A percentile compares a stretch with the other conserved stretches of the same genome.
Evolutionary conservation across 495 filamentous ascomycete genomes (phyloP).

Genomic region (Lasiosphaeriaceae sp.): DNA sequence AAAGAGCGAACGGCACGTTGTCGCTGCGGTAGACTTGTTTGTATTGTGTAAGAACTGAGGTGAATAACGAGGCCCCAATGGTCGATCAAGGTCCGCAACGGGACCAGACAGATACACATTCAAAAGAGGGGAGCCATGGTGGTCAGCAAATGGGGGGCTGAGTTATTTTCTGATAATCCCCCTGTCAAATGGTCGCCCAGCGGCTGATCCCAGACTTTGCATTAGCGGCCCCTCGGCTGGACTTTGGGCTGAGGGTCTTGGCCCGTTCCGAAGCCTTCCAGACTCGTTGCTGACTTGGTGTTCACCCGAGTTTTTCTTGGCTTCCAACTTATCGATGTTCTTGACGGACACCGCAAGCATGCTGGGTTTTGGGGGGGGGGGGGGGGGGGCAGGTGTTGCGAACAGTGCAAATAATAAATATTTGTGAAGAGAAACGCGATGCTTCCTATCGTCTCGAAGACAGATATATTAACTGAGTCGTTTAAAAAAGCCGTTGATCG

Average conservation of each 20-base stretch:
- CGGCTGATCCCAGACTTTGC: slow-evolving; percentile 9
- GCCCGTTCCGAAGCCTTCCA: background rate
- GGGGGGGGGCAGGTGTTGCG: too few relatives aligned
- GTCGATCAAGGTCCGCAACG: too few relatives aligned
- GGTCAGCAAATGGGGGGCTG: slow-evolving; percentile 7
- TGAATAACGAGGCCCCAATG: too few relatives aligned
- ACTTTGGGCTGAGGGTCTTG: background rate
- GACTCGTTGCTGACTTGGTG: background rate
- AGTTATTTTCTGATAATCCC: background rate
- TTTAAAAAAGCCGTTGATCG: too few relatives aligned
- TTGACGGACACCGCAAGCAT: too few relatives aligned
- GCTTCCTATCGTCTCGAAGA: too few relatives aligned
- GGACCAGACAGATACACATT: background rate
- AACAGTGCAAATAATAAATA: too few relatives aligned
- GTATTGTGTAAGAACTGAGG: too few relatives aligned
- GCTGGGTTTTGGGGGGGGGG: too few relatives aligned
- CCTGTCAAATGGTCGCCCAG: background rate
- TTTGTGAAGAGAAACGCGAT: too few relatives aligned
- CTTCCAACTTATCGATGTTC: too few relatives aligned
- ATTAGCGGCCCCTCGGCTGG: slow-evolving; percentile 1
- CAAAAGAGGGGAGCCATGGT: background rate
- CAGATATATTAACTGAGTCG: too few relatives aligned
- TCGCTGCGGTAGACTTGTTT: background rate
- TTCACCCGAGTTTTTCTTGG: background rate
- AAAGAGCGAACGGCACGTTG: background rate